These are phyloP conservation scores for Paramecium pentaurelia DNA, from an alignment of 73 alveolate species.

Conservation along the genomic window DNA sequence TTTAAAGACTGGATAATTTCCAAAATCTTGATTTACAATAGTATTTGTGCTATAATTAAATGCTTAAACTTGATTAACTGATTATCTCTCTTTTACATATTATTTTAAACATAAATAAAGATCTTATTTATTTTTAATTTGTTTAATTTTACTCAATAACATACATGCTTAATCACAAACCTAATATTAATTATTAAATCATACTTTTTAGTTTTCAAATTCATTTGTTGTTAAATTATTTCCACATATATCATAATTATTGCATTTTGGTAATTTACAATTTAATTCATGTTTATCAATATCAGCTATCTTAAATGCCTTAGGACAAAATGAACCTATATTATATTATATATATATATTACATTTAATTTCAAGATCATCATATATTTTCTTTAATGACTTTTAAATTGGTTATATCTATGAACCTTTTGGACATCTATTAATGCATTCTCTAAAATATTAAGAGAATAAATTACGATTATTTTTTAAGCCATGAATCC, in stretches of 20 bases:
- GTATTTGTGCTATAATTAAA: background rate
- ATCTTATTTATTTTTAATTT: background rate
- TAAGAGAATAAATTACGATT: background rate
- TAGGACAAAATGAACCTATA: background rate
- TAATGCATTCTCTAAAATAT: background rate
- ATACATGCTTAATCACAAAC: background rate
- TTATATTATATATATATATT: background rate
- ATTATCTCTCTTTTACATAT: background rate
- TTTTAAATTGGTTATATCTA: background rate
- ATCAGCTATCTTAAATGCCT: background rate
- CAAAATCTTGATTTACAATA: background rate
- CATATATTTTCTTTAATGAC: conserved; percentile 28
- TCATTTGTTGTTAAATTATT: background rate
- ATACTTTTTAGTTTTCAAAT: background rate
- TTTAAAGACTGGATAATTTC: conserved; percentile 11
- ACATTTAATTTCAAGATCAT: conserved; percentile 25
- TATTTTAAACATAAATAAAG: background rate
- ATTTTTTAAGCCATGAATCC: conserved; percentile 38
- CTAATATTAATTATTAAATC: background rate
- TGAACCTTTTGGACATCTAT: conserved; percentile 19
- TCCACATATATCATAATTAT: background rate
- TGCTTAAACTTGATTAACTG: background rate
- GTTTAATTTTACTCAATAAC: background rate
- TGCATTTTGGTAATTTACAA: background rate
- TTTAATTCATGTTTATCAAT: background rate